phyloP scores from a whole-genome alignment of 2,329 filamentous ascomycete genomes.

The Nannizziopsis barbatae region DNA sequence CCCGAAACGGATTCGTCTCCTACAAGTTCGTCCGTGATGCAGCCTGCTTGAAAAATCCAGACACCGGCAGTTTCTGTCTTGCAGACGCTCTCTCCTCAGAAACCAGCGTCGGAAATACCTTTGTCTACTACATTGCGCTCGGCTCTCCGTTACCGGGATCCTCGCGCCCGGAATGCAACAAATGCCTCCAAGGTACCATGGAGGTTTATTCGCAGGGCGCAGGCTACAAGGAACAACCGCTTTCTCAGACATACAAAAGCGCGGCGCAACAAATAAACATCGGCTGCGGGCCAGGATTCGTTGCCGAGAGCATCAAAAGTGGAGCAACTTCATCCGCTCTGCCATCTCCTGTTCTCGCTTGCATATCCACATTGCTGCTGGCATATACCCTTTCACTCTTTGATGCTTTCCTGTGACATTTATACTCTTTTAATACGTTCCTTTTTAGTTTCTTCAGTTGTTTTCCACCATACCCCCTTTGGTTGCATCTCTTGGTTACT shows the following conservation, averaged over 20 bases:
- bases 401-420: background rate
- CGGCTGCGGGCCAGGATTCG: slow-evolving; percentile 46
- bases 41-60: slow-evolving; percentile 61
- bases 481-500: background rate
- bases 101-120: slow-evolving; percentile 55
- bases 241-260: slow-evolving; percentile 56
- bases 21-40: slow-evolving; percentile 72
- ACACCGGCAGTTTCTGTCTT: slow-evolving; percentile 61
- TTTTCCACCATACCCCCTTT: background rate
- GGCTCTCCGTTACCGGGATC: slow-evolving; percentile 58
- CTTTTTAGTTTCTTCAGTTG: background rate
- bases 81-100: slow-evolving; percentile 69
- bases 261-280: slow-evolving; percentile 66
- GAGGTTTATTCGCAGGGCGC: slow-evolving; percentile 61
- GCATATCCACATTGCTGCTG: background rate
- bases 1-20: slow-evolving; percentile 62
- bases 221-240: slow-evolving; percentile 51
- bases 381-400: background rate
- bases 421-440: background rate
- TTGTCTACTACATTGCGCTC: slow-evolving; percentile 76
- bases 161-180: slow-evolving; percentile 61
- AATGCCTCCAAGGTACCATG: slow-evolving; percentile 73
- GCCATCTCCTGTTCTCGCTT: background rate
- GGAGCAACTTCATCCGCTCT: background rate
- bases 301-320: slow-evolving; percentile 17